Conservation (phyloP, 2,329 filamentous ascomycete genomes). For the Allantophomopsis cytisporea region DNA sequence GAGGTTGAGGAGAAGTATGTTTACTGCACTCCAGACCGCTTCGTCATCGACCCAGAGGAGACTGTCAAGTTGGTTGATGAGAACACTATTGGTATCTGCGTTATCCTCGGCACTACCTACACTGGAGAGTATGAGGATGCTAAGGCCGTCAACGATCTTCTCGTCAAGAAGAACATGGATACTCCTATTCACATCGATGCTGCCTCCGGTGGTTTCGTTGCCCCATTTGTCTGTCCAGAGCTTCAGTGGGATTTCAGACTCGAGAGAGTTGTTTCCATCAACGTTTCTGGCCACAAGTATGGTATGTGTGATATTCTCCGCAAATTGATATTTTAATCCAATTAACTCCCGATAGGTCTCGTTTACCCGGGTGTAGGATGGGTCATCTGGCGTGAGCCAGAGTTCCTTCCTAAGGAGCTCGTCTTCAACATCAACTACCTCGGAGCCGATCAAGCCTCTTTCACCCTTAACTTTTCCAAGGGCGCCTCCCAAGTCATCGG, state of each 20-base stretch:
- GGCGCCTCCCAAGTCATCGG: constrained; percentile 90
- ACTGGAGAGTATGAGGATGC: constrained; percentile 94
- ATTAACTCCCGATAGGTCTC: constrained; percentile 11
- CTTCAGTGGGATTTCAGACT: constrained; percentile 88
- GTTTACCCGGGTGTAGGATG: constrained; percentile 90
- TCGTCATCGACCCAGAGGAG: constrained; percentile 48
- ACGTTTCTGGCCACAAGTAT: constrained; percentile 86
- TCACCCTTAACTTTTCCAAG: constrained; percentile 96
- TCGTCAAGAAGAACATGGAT: constrained; percentile 62
- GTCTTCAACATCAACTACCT: constrained; percentile 99
- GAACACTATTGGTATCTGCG: constrained; percentile 80
- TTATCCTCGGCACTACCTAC: constrained; percentile 85
- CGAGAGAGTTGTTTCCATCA: constrained; percentile 82
- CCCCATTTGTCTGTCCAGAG: constrained; percentile 75
- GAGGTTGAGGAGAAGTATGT: constrained; percentile 83
- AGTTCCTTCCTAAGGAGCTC: constrained; percentile 73
- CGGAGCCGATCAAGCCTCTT: constrained; percentile 86
- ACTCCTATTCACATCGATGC: constrained; percentile 89
- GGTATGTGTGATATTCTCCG: constrained; percentile 23
- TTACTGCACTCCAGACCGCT: constrained; percentile 47
- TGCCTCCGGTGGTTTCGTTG: constrained; percentile 84
- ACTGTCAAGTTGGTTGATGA: constrained; percentile 48
- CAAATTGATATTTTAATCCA: too few species aligned
- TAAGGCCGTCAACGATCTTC: constrained; percentile 79
- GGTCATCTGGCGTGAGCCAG: constrained; percentile 76